Evolutionary conservation across 371 early-diverging fungal genomes (phyloP).

Genomic region (Dentiscutata heterogama): DNA sequence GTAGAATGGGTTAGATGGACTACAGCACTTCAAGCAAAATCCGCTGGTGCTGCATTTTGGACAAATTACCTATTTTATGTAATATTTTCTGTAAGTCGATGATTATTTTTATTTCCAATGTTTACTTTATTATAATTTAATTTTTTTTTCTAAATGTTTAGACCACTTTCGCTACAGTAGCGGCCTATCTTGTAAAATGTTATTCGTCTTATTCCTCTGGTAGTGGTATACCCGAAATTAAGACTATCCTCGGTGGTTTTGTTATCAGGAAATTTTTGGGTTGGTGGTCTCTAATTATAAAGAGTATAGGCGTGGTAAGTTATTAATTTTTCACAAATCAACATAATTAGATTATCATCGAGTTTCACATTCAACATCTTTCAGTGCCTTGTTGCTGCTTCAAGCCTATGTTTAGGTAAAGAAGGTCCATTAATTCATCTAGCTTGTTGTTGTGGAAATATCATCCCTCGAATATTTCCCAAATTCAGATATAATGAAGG

Average conservation of each 20-base stretch:
- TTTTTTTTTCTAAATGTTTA: conserved; percentile 38
- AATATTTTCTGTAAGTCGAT: conserved; percentile 40
- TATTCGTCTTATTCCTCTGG: conserved; percentile 86
- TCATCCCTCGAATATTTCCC: conserved; percentile 75
- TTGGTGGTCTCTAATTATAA: conserved; percentile 75
- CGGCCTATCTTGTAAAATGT: conserved; percentile 64
- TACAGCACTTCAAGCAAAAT: conserved; percentile 49
- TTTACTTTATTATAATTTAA: not conserved
- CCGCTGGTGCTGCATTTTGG: conserved; percentile 34
- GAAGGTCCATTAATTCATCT: conserved; percentile 90
- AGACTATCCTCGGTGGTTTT: conserved; percentile 88
- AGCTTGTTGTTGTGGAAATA: conserved; percentile 80
- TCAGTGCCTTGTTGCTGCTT: conserved; percentile 67
- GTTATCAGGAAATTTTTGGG: conserved; percentile 84
- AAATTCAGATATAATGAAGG: conserved; percentile 79
- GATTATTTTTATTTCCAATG: not conserved
- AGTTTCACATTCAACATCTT: not conserved
- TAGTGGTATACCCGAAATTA: conserved; percentile 85
- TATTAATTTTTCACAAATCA: not conserved
- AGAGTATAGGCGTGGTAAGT: conserved; percentile 71
- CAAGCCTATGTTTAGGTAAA: conserved; percentile 82
- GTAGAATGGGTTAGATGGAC: conserved; percentile 68
- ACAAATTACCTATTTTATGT: conserved; percentile 44
- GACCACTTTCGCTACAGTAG: conserved; percentile 58
- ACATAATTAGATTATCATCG: not conserved